These are phyloP conservation scores for Berkeleyomyces basicola DNA, from an alignment of 2,329 filamentous ascomycete genomes.

Conservation along the genomic window DNA sequence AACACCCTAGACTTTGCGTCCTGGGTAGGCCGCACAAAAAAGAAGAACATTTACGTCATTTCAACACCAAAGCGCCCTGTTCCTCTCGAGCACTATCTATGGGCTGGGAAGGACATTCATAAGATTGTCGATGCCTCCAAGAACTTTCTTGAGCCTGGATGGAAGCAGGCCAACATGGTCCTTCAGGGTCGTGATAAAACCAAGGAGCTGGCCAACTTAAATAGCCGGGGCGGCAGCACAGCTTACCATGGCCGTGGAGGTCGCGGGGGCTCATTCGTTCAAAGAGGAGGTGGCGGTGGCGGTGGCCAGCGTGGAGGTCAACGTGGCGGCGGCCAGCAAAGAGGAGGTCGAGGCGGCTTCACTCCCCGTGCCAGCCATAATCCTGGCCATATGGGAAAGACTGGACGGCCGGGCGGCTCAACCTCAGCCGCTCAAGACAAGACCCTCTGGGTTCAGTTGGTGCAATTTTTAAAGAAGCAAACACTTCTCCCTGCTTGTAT, in stretches of 20 bases:
- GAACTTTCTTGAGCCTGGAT: constrained; percentile 77
- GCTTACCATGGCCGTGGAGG: constrained; percentile 17
- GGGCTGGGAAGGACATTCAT: constrained; percentile 81
- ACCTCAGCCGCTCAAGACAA: constrained; percentile 87
- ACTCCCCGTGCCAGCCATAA: constrained; percentile 42
- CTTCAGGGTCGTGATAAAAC: constrained; percentile 66
- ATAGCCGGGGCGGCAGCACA: constrained; percentile 17
- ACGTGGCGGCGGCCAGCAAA: constrained; percentile 27
- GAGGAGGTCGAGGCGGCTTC: constrained; percentile 37
- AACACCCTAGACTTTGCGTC: constrained; percentile 97
- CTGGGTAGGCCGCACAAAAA: constrained; percentile 95
- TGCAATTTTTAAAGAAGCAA: constrained; percentile 77
- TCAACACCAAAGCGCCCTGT: constrained; percentile 92
- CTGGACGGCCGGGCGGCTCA: constrained; percentile 68
- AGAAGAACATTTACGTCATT: constrained; percentile 98
- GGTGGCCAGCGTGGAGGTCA: constrained; percentile 24
- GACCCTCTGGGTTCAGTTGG: constrained; percentile 90
- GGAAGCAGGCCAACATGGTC: constrained; percentile 81
- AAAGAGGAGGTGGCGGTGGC: constrained; percentile 12
- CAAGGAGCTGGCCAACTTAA: constrained; percentile 12
- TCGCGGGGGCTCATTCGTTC: constrained; percentile 9
- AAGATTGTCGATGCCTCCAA: constrained; percentile 93
- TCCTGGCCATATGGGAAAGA: constrained; percentile 77
- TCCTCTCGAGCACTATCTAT: constrained; percentile 87
- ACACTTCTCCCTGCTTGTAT: constrained; percentile 83